Base-by-base conservation (phyloP, 495 filamentous ascomycete genomes). In the Neurospora sp. region DNA sequence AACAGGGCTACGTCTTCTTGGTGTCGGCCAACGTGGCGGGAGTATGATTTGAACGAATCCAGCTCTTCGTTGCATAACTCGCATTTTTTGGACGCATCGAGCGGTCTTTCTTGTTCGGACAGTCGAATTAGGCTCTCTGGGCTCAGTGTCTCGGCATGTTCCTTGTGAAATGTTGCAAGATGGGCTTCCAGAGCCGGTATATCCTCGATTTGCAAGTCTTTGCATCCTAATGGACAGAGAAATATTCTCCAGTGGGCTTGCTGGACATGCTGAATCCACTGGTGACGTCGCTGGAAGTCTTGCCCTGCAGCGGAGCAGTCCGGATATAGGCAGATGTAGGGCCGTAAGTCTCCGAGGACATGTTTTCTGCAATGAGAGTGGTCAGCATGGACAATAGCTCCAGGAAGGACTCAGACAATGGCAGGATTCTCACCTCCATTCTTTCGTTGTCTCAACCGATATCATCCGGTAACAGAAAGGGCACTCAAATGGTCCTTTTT, bases 381-480 rank as follows among this genome's bases (percentile, higher is more conserved):
- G 46, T 41, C 41, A 44, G 41, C 18, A 18, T n/a, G 38, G 39
- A 37, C 5, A 5, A 5, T 1, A 22, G 11, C 38, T 3, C 1
- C 7, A 39, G 38, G 12, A 31, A 8, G 3, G 8, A 27, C 6
- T 18, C 11, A 9, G 11, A 16, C 9, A 3, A 37, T 18, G 8
- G 1, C 0, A 16, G 40, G 22, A 14, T 44, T 71, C 78, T 68
- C 72, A 82, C 80, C 74, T 82, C 82, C 82, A 84, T 20, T 78
- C 76, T 16, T 35, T 14, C 37, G 73, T 80, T 48, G 74, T 77
- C 8, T 74, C 75, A 1, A 80, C 76, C 1, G 39, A 72, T 31
- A 81, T 75, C 68, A 82, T 76, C 20, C 73, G 78, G 20, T 75
- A 82, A 66, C 82, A 83, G 40, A 78, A 82, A 0, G 81, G 82